phyloP scores from a whole-genome alignment of 2,329 filamentous ascomycete species.

The Aspergillus transmontanensis region DNA sequence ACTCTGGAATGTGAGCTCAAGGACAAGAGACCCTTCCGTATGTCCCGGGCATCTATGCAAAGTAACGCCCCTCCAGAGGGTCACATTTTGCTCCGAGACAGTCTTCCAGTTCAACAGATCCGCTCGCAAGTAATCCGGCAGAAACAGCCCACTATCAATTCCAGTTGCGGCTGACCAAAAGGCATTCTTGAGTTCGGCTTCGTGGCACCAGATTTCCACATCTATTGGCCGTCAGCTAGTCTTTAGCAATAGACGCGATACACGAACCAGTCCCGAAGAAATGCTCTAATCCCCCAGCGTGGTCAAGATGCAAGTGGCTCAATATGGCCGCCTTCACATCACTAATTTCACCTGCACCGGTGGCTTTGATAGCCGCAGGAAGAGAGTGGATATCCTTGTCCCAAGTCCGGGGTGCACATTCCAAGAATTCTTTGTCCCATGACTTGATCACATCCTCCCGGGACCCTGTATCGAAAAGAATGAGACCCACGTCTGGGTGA shows the following conservation, averaged over 20 bases:
- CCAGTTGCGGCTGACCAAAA: not conserved
- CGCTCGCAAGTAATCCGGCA: not conserved
- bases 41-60: not conserved
- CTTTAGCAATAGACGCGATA: not conserved
- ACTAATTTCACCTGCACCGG: not conserved
- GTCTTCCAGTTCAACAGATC: conserved; percentile 4
- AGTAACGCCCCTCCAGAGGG: not conserved
- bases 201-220: not conserved
- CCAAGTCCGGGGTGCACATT: not conserved
- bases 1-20: not conserved
- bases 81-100: not conserved
- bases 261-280: not conserved
- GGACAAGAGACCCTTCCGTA: not conserved
- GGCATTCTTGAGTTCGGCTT: not conserved
- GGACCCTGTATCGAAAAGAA: not conserved
- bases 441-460: not conserved
- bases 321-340: conserved; percentile 3
- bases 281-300: conserved; percentile 2
- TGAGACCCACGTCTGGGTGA: not conserved
- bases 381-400: not conserved
- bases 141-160: not conserved
- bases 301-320: conserved; percentile 5
- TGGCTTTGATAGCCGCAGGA: not conserved
- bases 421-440: not conserved
- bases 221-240: not conserved